phyloP scores from a whole-genome alignment of 2,329 filamentous ascomycete species.

The Pseudocercospora fijiensis region DNA sequence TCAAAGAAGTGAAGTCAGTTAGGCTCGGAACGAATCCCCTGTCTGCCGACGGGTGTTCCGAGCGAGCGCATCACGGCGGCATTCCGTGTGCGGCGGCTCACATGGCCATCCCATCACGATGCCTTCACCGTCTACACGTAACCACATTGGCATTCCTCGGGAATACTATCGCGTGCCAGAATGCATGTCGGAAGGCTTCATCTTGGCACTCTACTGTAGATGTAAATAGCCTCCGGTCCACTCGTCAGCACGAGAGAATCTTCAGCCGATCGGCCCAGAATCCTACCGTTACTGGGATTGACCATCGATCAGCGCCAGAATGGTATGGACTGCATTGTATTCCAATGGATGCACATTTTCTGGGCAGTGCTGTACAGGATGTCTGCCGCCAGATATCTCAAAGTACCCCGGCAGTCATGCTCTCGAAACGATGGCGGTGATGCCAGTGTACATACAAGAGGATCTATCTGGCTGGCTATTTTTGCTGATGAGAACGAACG shows the following conservation, averaged over 20 bases:
- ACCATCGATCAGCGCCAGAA: background rate
- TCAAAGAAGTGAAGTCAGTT: slow-evolving; percentile 1
- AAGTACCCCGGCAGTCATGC: background rate
- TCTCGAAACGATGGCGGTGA: no score
- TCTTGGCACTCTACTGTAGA: background rate
- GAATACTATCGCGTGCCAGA: background rate
- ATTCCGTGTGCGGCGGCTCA: background rate
- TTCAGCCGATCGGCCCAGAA: background rate
- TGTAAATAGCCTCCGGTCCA: background rate
- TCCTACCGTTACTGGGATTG: background rate
- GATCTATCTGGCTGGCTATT: no score
- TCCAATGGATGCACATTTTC: background rate
- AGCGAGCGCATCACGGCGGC: background rate
- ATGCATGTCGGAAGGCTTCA: background rate
- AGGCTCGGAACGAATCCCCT: background rate
- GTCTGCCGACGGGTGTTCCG: background rate
- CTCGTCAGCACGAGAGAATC: background rate
- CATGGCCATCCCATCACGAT: background rate
- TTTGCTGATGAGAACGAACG: background rate
- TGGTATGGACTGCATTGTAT: background rate
- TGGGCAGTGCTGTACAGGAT: background rate
- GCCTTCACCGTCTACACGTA: background rate
- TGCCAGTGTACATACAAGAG: background rate
- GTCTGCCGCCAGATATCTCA: slow-evolving; percentile 1
- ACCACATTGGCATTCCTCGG: background rate